phyloP scores from a whole-genome alignment of 176 grass and related monocot genomes.

The Oryza brachyantha region DNA sequence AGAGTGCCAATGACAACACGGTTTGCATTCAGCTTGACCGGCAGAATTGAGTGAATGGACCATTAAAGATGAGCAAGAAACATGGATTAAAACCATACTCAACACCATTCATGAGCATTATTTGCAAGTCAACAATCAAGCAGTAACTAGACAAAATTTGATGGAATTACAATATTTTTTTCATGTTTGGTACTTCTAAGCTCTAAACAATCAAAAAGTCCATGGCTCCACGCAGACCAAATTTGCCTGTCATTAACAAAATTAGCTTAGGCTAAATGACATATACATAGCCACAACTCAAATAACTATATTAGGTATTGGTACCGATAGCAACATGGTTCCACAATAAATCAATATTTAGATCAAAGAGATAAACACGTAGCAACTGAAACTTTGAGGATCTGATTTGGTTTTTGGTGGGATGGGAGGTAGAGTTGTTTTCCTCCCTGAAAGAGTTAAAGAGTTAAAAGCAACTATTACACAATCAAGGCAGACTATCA shows the following conservation, averaged over 20 bases:
- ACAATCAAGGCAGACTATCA: constrained; percentile 30
- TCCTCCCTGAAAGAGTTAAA: background rate
- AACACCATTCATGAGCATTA: background rate
- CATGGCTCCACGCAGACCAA: background rate
- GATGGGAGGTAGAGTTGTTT: background rate
- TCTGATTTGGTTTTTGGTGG: background rate
- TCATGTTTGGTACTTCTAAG: background rate
- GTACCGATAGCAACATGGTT: background rate
- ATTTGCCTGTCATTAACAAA: background rate
- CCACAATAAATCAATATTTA: background rate
- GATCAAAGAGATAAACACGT: background rate
- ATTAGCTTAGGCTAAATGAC: background rate
- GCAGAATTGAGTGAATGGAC: constrained; percentile 9
- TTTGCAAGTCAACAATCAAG: background rate
- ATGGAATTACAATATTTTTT: background rate
- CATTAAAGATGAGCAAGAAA: background rate
- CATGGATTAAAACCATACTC: background rate
- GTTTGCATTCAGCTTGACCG: constrained; percentile 92
- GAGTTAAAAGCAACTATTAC: background rate
- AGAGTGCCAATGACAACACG: constrained; percentile 82
- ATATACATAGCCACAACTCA: background rate
- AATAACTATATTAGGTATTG: background rate
- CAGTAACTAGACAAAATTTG: background rate
- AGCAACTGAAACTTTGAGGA: background rate
- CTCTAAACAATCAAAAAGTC: background rate